phyloP scores from a whole-genome alignment of 768 basidiomycete genomes.

The Mrakia frigida region DNA sequence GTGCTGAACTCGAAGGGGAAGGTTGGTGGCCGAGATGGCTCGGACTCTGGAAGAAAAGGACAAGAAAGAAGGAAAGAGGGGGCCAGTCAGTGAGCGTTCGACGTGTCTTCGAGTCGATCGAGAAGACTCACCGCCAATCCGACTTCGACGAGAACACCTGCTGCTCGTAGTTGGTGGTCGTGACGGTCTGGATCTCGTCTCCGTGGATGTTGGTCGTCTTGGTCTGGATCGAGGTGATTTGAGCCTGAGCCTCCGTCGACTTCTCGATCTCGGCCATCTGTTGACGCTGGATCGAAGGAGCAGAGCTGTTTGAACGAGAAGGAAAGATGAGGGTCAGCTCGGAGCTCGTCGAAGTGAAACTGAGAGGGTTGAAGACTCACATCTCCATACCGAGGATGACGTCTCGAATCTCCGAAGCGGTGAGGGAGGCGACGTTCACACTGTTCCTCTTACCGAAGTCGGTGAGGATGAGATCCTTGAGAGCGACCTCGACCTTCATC shows the following conservation, averaged over 20 bases:
- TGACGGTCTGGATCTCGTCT: slow-evolving; percentile 89
- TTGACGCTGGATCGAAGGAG: slow-evolving; percentile 67
- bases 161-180: slow-evolving; percentile 96
- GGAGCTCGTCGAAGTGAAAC: background rate
- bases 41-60: slow-evolving; percentile 52
- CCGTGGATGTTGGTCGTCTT: slow-evolving; percentile 94
- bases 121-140: slow-evolving; percentile 67
- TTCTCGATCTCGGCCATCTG: slow-evolving; percentile 99
- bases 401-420: slow-evolving; percentile 92
- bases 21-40: slow-evolving; percentile 93
- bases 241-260: slow-evolving; percentile 84
- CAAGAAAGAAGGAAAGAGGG: background rate
- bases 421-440: slow-evolving; percentile 96
- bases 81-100: background rate
- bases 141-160: slow-evolving; percentile 99
- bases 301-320: slow-evolving; percentile 33
- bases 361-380: slow-evolving; percentile 2
- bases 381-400: slow-evolving; percentile 99
- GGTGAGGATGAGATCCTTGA: slow-evolving; percentile 89
- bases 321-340: slow-evolving; percentile 16
- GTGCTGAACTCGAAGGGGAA: slow-evolving; percentile 91
- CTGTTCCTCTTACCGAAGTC: slow-evolving; percentile 99
- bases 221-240: slow-evolving; percentile 95
- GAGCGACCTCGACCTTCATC: slow-evolving; percentile 98
- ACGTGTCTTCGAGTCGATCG: background rate